Conservation (phyloP, 768 basidiomycete genomes). For the Calocera cornea region DNA sequence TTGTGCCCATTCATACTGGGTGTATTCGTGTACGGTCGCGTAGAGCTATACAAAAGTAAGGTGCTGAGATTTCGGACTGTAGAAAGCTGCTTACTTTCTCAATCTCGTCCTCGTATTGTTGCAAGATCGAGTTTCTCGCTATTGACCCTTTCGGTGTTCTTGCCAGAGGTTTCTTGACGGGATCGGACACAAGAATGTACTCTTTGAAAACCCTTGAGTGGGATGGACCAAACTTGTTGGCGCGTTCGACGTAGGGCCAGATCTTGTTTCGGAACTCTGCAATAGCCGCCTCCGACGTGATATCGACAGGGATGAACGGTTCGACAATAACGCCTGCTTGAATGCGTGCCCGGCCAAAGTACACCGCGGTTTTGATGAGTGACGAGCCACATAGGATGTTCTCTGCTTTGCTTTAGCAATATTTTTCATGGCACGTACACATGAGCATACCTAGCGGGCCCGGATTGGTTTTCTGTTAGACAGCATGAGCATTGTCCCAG, state of each 20-base stretch:
- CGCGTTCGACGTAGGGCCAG: conserved; percentile 2
- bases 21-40: neutral
- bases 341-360: conserved; percentile 31
- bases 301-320: conserved; percentile 16
- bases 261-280: conserved; percentile 8
- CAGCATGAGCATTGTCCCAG: neutral
- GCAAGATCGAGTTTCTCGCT: neutral
- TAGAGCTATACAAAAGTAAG: neutral
- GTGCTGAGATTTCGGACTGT: neutral
- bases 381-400: conserved; percentile 26
- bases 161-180: neutral
- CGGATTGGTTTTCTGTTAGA: conserved; percentile 16
- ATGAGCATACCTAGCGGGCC: conserved; percentile 5
- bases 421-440: neutral
- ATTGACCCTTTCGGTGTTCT: neutral
- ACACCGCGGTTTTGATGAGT: conserved; percentile 23
- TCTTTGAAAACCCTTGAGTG: neutral
- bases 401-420: conserved; percentile 18
- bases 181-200: neutral
- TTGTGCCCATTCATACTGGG: neutral
- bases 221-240: neutral
- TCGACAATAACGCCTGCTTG: conserved; percentile 31
- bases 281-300: neutral
- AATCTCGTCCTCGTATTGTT: neutral
- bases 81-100: neutral